Evolutionary conservation across 495 filamentous ascomycete species (phyloP), one percentile per base, ranked within the genome.

Genomic region (Aspergillus nanangensis): DNA sequence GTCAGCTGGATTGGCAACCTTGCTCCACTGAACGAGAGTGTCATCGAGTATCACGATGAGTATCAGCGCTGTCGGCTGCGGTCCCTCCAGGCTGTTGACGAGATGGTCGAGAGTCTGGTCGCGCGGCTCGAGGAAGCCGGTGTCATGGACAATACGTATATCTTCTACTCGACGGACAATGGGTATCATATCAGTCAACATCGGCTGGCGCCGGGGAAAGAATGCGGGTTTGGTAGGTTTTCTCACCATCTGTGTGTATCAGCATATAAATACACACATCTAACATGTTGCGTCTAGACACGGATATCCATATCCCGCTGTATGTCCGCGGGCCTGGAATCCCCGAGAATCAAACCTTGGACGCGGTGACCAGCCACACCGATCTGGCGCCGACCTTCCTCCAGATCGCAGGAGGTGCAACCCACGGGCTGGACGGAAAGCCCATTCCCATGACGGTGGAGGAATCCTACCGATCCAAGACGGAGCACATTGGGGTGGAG

Each of bases 121-220:
- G 42, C 48, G 3, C 66, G 70, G n/a, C 57, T 88, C 7, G 71
- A 76, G 4, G 50, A 67, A 5, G 44, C 70, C 14, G 71, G 68
- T 4, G 57, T 81, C 7, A 60, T 87, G 15, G 80, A 86, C 11
- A 77, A 84, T 52, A 87, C 82, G 0, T 86, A 79, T 48, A 70
- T 88, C 41, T 69, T 88, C 48, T 87, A 78, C 52, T 78, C 79
- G 1, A 81, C 76, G 1, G 84, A 88, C 50, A 87, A 88, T 55
- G 84, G 84, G 1, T 87, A 81, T 53, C 81, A 86, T 50, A 76
- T 86, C 15, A 75, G 80, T 18, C 84, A 88, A 51, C 84, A 88
- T 60, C 70, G 82, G 7, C 59, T 86, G 48, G 75, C 80, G 38
- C 81, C 84, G 4, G 84, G 83, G 0, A 88, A 88, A 60, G 75